Evolutionary conservation across 1,284 basidiomycete species (phyloP), one percentile per base, ranked within the genome.

Genomic region (Ustilago hordei): DNA sequence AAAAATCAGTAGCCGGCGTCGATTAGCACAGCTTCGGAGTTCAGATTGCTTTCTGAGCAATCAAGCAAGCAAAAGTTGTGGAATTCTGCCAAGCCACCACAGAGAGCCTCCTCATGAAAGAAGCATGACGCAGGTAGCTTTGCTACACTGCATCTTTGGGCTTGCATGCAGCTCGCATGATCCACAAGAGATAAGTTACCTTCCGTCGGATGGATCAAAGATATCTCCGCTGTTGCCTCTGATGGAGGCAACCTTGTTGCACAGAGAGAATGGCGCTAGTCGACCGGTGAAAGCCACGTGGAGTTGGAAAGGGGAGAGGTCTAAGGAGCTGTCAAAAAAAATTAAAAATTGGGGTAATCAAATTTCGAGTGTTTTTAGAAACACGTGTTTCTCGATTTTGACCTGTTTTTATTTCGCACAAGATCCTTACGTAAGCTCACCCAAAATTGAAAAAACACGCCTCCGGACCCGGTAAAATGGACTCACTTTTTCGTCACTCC

Each of bases 221-320:
- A 6, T 39, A 39, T 17, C 38, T 0, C 23, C 38, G 15, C n/a
- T 19, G 45, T 8, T 13, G 8, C 23, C 23, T n/a, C 23, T 17
- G 45, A 7, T 48, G 45, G n/a, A 48, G 45, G 11, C 8, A 31
- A 48, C 11, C 19, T 17, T 48, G 23, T 31, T 48, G 13, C 19
- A 19, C 28, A 8, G 19, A 39, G 11, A 8, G 19, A 23, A 48
- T 8, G 45, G 45, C 45, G 23, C 45, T 48, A 48, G 28, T 50
- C 11, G 48, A 50, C 48, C 48, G 31, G 48, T 50, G 48, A 50
- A 31, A 15, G 23, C 31, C 48, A 50, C 48, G 48, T 50, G 31
- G 48, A 32, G 9, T 19, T 2, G 31, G 6, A 13, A 8, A 4
- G 13, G 7, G 23, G 12, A 31, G 48, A 50, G 28, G 31, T 31